A percentile compares a stretch with the other conserved stretches of the same genome.
Conservation (phyloP, 1,139 yeast genomes). For the Candida sp. region DNA sequence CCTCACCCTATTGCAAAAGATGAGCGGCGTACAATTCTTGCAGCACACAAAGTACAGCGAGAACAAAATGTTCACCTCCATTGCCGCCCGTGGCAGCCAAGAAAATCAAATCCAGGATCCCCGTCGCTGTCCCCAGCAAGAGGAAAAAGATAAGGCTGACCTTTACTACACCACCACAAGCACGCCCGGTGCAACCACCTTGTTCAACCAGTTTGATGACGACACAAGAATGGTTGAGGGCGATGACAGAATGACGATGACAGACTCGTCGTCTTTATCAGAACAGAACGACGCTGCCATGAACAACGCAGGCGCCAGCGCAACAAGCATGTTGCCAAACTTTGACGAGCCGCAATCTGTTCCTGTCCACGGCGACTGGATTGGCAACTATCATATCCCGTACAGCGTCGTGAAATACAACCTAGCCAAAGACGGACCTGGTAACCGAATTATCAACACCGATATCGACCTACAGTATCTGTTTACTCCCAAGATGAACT, state of each 20-base stretch:
- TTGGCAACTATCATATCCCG: constrained; percentile 33
- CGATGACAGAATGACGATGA: background rate
- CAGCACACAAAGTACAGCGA: background rate
- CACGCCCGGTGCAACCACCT: background rate
- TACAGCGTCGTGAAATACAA: constrained; percentile 30
- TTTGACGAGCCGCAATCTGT: background rate
- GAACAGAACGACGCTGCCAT: background rate
- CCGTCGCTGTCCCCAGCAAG: background rate
- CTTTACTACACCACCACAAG: background rate
- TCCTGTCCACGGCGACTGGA: constrained; percentile 24
- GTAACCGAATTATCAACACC: constrained; percentile 9
- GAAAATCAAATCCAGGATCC: background rate
- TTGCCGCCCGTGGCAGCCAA: background rate
- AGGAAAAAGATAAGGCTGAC: background rate
- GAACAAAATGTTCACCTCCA: background rate
- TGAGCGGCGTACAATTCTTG: background rate
- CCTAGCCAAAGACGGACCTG: constrained; percentile 14
- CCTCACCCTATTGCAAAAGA: background rate
- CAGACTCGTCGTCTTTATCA: background rate
- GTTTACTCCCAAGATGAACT: constrained; percentile 29
- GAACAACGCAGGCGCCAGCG: background rate
- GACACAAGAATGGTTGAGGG: background rate
- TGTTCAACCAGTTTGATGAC: background rate
- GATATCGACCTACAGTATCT: constrained; percentile 22
- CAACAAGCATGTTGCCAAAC: background rate